These are phyloP conservation scores for Fusarium cicatricum DNA, from an alignment of 2,329 filamentous ascomycete species.

Conservation along the genomic window DNA sequence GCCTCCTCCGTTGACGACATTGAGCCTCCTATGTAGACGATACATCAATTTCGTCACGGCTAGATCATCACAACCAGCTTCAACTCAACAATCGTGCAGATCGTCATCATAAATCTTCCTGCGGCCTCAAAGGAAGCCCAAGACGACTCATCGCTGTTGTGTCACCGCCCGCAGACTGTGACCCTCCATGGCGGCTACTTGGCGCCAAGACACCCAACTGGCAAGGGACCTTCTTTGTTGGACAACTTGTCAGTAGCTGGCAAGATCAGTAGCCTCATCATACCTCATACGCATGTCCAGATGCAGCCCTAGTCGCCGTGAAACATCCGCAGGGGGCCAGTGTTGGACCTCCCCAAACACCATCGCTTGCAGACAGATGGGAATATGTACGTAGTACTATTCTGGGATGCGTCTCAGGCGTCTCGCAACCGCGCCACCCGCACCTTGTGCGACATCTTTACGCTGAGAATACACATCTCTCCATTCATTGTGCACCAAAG, in stretches of 20 bases:
- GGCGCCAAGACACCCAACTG: not conserved
- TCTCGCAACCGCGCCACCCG: slow-evolving; percentile 34
- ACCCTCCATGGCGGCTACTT: slow-evolving; percentile 15
- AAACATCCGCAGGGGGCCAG: slow-evolving; percentile 35
- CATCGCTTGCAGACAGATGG: slow-evolving; percentile 28
- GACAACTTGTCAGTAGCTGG: not conserved
- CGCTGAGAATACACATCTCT: not conserved
- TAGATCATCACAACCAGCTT: no score
- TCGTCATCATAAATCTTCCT: not conserved
- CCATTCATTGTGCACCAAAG: not conserved
- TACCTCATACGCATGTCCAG: not conserved
- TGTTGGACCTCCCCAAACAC: slow-evolving; percentile 24
- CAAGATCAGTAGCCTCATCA: not conserved
- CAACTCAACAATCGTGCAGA: no score
- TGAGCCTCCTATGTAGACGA: not conserved
- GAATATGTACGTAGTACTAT: slow-evolving; percentile 21
- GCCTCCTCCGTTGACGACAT: not conserved
- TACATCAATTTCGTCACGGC: no score
- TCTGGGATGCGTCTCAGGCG: slow-evolving; percentile 39
- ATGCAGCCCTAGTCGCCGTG: slow-evolving; percentile 29
- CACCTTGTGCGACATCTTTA: slow-evolving; percentile 1
- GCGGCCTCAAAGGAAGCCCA: not conserved
- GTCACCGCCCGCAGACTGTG: slow-evolving; percentile 5
- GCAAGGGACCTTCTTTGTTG: not conserved
- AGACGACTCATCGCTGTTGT: slow-evolving; percentile 13